These are phyloP conservation scores for Noccaea bulbosa DNA, from an alignment of 345 rosid species.

Conservation along the genomic window DNA sequence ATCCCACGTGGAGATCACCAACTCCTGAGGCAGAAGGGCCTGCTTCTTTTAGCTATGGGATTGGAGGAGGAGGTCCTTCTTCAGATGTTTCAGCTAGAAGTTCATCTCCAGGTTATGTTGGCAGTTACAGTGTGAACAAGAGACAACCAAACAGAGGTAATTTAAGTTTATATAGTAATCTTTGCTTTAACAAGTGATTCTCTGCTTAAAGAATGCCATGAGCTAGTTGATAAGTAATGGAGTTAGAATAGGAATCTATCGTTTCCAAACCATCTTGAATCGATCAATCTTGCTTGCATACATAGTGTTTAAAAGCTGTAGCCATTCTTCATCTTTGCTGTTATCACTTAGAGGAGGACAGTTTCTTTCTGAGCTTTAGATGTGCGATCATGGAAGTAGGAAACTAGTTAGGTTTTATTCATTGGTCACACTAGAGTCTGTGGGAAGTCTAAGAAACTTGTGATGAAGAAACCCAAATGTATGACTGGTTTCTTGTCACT, in stretches of 20 bases:
- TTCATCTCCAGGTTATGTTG: constrained; percentile 70
- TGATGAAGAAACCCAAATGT: constrained; percentile 24
- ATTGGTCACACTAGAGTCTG: constrained; percentile 3
- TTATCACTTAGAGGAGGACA: background rate
- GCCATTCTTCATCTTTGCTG: constrained; percentile 3
- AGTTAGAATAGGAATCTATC: constrained; percentile 5
- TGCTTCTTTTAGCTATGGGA: constrained; percentile 70
- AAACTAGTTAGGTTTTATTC: background rate
- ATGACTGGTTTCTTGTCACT: constrained; percentile 21
- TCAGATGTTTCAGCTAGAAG: constrained; percentile 68
- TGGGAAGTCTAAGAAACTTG: constrained; percentile 24
- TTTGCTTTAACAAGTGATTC: constrained; percentile 28
- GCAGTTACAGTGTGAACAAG: constrained; percentile 75
- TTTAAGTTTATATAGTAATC: background rate
- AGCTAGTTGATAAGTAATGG: constrained; percentile 2
- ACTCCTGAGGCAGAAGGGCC: constrained; percentile 68
- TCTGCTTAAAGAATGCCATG: constrained; percentile 28
- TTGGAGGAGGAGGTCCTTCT: constrained; percentile 59
- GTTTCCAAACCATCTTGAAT: constrained; percentile 6
- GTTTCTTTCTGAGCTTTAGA: constrained; percentile 13
- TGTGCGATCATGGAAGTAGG: constrained; percentile 14
- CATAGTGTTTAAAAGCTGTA: background rate
- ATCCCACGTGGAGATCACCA: constrained; percentile 79
- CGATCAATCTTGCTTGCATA: constrained; percentile 7
- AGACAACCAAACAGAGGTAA: constrained; percentile 92